Base-by-base conservation (phyloP, 192 early-diverging fungal species). In the Dispira simplex region DNA sequence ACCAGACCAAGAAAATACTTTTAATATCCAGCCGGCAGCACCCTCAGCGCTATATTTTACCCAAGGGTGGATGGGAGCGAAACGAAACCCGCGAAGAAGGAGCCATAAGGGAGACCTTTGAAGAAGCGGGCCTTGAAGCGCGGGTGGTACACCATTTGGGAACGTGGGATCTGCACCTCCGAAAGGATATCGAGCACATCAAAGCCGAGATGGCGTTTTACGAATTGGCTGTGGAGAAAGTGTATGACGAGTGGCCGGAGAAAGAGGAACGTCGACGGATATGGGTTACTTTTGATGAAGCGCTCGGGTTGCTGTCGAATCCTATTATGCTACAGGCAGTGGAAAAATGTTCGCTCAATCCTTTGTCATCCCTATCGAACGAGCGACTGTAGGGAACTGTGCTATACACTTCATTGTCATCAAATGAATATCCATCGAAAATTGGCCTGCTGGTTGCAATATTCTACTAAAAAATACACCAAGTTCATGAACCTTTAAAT, bases 21-120 rank as follows among this genome's bases (percentile, higher is more conserved):
- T 23, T 51, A 4, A 51, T 51, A 51, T 51, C 48, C 16, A 51
- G 48, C 48, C 48, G 48, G 2, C 48, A 51, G 21, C 2, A 51
- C 48, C 48, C 48, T 23, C 16, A 51, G 4, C 16, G 21, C 16
- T 51, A 23, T 16, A 51, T 51, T 51, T 8, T 51, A 8, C 48
- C 48, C 48, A 51, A 51, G 21, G 48, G 48, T 23, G 48, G 48
- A 20, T 51, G 48, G 48, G 48, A 51, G 21, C 48, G 18, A 51
- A 51, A 51, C 48, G 48, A 51, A 23, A 20, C 48, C 4, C 48
- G 16, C 1, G 48, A 16, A 16, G 48, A 51, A 20, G 48, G 48
- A 4, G 48, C 48, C 18, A 8, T 51, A 20, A 2, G 48, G 21
- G 48, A 51, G 48, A 51, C 21, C 18, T 51, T 20, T 51, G 48